Evolutionary conservation across 2,329 filamentous ascomycete species (phyloP).

Genomic region (Pseudomassariella vexata): DNA sequence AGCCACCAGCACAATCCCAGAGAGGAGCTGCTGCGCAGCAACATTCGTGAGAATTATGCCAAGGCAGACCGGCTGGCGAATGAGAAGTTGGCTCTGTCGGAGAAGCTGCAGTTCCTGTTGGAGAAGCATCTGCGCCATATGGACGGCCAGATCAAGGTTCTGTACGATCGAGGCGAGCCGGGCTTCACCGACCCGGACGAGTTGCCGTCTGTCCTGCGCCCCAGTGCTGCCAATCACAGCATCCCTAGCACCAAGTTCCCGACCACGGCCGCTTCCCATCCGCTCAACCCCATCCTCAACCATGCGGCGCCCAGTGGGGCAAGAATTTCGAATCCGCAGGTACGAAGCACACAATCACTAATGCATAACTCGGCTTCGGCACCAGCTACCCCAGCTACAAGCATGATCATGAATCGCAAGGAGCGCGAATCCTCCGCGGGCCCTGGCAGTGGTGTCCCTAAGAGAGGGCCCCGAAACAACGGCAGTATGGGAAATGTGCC

Average conservation of each 20-base stretch:
- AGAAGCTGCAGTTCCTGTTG: slow-evolving; percentile 55
- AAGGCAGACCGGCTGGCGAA: slow-evolving; percentile 65
- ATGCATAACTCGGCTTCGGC: slow-evolving; percentile 48
- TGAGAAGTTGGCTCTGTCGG: slow-evolving; percentile 67
- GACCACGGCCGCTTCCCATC: slow-evolving; percentile 23
- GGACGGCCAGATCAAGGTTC: slow-evolving; percentile 56
- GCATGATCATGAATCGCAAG: slow-evolving; percentile 52
- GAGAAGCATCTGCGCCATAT: slow-evolving; percentile 59
- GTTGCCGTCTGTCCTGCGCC: slow-evolving; percentile 56
- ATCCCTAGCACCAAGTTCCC: slow-evolving; percentile 34
- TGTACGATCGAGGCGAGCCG: slow-evolving; percentile 56
- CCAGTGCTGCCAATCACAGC: slow-evolving; percentile 49
- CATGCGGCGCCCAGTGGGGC: slow-evolving; percentile 35
- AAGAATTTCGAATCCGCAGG: slow-evolving; percentile 38
- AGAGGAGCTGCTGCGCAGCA: slow-evolving; percentile 61
- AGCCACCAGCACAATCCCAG: slow-evolving; percentile 70
- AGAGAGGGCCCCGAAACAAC: slow-evolving; percentile 45
- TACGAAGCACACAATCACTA: slow-evolving; percentile 44
- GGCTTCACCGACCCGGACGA: slow-evolving; percentile 58
- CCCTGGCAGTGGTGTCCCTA: slow-evolving; percentile 41
- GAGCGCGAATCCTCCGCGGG: slow-evolving; percentile 54
- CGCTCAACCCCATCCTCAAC: slow-evolving; percentile 30
- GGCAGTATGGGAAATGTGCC: slow-evolving; percentile 41
- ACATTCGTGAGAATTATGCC: slow-evolving; percentile 62
- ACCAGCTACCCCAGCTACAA: slow-evolving; percentile 54